A percentile compares a stretch with the other conserved stretches of the same genome.
Conservation (phyloP, 257 asterid genomes). For the Cordia subcordata region DNA sequence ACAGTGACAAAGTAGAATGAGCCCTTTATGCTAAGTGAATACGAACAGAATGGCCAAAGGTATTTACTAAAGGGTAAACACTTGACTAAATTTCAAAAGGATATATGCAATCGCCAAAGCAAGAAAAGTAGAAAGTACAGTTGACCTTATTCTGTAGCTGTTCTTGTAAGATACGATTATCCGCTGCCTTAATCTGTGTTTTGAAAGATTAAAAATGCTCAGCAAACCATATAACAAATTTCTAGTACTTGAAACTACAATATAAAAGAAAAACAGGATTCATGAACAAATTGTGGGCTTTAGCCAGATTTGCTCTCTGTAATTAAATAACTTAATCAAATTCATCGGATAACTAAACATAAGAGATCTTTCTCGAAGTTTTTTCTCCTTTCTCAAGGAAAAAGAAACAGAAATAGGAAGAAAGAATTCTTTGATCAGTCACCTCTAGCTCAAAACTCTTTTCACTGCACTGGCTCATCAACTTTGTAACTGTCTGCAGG, state of each 20-base stretch:
- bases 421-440: slow-evolving; percentile 8
- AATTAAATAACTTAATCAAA: slow-evolving; percentile 3
- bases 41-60: slow-evolving; percentile 2
- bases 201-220: slow-evolving; percentile 17
- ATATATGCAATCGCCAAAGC: neutral
- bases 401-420: neutral
- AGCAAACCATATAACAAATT: slow-evolving; percentile 13
- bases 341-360: neutral
- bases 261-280: neutral
- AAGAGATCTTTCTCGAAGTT: neutral
- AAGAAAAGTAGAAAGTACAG: neutral
- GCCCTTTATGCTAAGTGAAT: neutral
- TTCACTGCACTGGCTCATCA: slow-evolving; percentile 87
- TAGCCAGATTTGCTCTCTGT: neutral
- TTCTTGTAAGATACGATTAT: slow-evolving; percentile 89
- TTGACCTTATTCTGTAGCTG: slow-evolving; percentile 85
- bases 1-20: slow-evolving; percentile 23
- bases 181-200: slow-evolving; percentile 87
- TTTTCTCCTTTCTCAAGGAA: neutral
- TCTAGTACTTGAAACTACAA: neutral
- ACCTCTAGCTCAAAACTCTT: slow-evolving; percentile 95
- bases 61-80: neutral
- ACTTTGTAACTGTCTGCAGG: slow-evolving; percentile 63
- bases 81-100: neutral
- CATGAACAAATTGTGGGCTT: too few species aligned